Evolutionary conservation across 129 eudicot genomes (phyloP).

Genomic region (Escallonia rubra): DNA sequence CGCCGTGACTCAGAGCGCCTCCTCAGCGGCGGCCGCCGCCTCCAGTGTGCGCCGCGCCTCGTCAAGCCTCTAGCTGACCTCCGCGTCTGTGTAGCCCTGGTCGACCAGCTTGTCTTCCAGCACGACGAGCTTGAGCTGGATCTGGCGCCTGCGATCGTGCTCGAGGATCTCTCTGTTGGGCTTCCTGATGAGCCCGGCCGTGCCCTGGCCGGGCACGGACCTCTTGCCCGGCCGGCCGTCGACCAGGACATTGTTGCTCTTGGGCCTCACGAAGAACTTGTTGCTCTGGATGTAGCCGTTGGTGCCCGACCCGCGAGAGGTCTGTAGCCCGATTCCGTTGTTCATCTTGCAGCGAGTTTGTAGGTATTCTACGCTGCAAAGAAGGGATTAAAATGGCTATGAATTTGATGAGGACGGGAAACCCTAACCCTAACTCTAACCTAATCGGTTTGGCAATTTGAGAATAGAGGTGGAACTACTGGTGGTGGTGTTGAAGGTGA

Average conservation of each 20-base stretch:
- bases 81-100: constrained; percentile 74
- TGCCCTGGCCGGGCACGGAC: constrained; percentile 58
- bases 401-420: not conserved
- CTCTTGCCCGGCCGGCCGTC: constrained; percentile 23
- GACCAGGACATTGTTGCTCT: constrained; percentile 36
- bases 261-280: constrained; percentile 70
- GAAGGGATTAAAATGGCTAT: too few species aligned
- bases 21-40: constrained; percentile 48
- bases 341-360: constrained; percentile 32
- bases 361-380: too few species aligned
- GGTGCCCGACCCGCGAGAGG: constrained; percentile 91
- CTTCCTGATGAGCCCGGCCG: constrained; percentile 58
- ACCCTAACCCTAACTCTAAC: constrained; percentile 3
- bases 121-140: constrained; percentile 68
- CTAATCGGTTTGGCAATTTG: too few species aligned
- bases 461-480: too few species aligned
- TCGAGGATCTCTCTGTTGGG: constrained; percentile 74
- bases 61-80: constrained; percentile 49
- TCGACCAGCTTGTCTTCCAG: constrained; percentile 79
- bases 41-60: constrained; percentile 60
- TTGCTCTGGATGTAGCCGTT: constrained; percentile 82
- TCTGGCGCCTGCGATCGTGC: constrained; percentile 94
- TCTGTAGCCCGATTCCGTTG: constrained; percentile 92
- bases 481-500: too few species aligned
- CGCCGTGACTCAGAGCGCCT: constrained; percentile 33